phyloP scores from a whole-genome alignment of 1,284 basidiomycete genomes.

The Apiotrichum domesticum region DNA sequence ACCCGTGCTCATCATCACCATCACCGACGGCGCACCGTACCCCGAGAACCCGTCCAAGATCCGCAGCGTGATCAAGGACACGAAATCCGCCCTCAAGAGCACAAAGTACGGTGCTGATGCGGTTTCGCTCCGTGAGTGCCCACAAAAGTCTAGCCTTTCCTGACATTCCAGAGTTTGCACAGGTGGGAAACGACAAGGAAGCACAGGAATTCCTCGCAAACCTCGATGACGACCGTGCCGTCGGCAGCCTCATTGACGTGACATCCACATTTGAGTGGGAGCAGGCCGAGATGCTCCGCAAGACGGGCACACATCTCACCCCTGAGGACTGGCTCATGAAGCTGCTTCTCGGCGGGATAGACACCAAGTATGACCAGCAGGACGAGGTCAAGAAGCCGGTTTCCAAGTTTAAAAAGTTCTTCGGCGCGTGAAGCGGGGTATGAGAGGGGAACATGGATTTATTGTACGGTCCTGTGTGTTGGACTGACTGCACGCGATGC shows the following conservation, averaged over 20 bases:
- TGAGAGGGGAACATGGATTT: too few relatives aligned
- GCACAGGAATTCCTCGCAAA: constrained; percentile 11
- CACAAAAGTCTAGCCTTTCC: background rate
- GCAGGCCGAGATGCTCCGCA: constrained; percentile 9
- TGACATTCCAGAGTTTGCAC: constrained; percentile 7
- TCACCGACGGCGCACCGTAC: constrained; percentile 36
- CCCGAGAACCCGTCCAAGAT: constrained; percentile 5
- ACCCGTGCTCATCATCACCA: constrained; percentile 47
- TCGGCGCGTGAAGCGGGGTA: background rate
- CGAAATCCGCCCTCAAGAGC: constrained; percentile 8
- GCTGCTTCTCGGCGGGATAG: constrained; percentile 4
- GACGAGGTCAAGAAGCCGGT: constrained; percentile 4
- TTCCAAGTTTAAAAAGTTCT: background rate
- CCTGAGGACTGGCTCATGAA: constrained; percentile 10
- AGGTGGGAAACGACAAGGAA: constrained; percentile 13
- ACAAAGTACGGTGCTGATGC: constrained; percentile 11
- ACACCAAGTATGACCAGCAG: constrained; percentile 3
- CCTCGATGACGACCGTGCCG: constrained; percentile 11
- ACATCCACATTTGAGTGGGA: constrained; percentile 11
- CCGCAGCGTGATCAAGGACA: constrained; percentile 8
- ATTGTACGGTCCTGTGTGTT: too few relatives aligned
- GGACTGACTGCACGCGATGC: too few relatives aligned
- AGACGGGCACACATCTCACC: constrained; percentile 9
- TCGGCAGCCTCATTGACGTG: constrained; percentile 11
- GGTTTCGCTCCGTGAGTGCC: constrained; percentile 1